Evolutionary conservation across 305 asterid genomes (phyloP).

Genomic region (Fraxinus dipetala): DNA sequence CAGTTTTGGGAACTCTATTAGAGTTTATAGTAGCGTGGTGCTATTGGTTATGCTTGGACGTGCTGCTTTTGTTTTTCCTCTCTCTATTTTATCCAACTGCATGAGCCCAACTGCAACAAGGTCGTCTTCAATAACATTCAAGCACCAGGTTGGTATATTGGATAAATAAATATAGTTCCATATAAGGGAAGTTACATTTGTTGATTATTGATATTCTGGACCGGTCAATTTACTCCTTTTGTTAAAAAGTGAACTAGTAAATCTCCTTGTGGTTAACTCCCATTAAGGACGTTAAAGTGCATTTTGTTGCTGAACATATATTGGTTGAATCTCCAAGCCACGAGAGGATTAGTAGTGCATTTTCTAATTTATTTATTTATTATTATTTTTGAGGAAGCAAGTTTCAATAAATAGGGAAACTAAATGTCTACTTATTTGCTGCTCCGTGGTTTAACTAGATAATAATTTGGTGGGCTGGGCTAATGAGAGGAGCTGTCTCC

Average conservation of each 20-base stretch:
- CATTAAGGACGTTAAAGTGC: background rate
- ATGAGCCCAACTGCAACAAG: conserved; percentile 50
- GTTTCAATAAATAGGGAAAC: background rate
- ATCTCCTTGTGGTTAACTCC: background rate
- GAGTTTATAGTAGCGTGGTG: conserved; percentile 52
- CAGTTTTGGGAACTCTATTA: conserved; percentile 56
- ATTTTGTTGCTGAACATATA: background rate
- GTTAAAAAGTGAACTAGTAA: background rate
- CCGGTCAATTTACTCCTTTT: background rate
- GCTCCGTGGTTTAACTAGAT: conserved; percentile 36
- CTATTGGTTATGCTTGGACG: conserved; percentile 73
- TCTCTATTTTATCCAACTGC: conserved; percentile 69
- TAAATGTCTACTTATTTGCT: background rate
- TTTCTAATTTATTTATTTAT: background rate
- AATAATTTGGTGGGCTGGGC: conserved; percentile 96
- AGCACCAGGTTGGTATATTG: conserved; percentile 61
- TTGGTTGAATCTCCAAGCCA: background rate
- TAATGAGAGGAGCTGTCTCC: conserved; percentile 97
- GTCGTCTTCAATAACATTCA: conserved; percentile 49
- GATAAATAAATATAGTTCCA: background rate
- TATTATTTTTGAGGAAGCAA: background rate
- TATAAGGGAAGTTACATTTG: background rate
- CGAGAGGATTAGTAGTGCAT: background rate
- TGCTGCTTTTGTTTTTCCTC: conserved; percentile 91
- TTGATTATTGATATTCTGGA: conserved; percentile 4